Evolutionary conservation across 75 land plant genomes (phyloP), one percentile per base, ranked within the genome.

Genomic region (Pseudotsuga menziesii): DNA sequence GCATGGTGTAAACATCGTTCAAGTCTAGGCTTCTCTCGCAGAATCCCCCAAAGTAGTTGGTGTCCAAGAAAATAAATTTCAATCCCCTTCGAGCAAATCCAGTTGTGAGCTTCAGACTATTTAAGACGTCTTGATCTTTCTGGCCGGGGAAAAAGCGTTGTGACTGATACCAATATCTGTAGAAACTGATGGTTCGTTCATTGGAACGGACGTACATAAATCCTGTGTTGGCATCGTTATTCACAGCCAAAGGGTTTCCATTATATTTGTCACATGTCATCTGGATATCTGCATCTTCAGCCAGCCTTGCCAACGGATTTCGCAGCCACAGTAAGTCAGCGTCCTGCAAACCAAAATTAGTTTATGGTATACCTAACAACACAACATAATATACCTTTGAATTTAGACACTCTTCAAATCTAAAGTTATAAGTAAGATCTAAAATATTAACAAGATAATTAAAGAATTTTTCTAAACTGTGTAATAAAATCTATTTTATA

Each of bases 241-340:
- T 81, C 17, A 84, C 20, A 60, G 84, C 88, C 19, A 35, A 57
- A 25, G 88, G 79, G 5, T 72, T 64, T 15, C 88, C 88, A 14
- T 85, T 84, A 79, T 54, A 86, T 17, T n/a, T 57, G 87, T 86
- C 88, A 44, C 82, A 84, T 14, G 88, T 87, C 20, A 86, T 86
- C 75, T 86, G 86, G 22, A 86, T 79, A 58, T 86, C 88, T 48
- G 87, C 88, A 22, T 62, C 75, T 12, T 25, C 58, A 7, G 71
- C 56, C 12, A 86, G 73, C 25, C 44, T 77, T 25, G 54, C 58
- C 64, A 84, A 84, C 23, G 88, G 88, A 77, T 86, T 66, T 16
- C 88, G 82, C 74, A 86, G 58, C 88, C 88, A 86, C 82, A 86
- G 48, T 39, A 86, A 76, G 69, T 86, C 88, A 22, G 83, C 76